A percentile compares a stretch with the other conserved stretches of the same genome.
Evolutionary conservation across 129 eudicot species (phyloP).

Genomic region (Ambrosia artemisiifolia): DNA sequence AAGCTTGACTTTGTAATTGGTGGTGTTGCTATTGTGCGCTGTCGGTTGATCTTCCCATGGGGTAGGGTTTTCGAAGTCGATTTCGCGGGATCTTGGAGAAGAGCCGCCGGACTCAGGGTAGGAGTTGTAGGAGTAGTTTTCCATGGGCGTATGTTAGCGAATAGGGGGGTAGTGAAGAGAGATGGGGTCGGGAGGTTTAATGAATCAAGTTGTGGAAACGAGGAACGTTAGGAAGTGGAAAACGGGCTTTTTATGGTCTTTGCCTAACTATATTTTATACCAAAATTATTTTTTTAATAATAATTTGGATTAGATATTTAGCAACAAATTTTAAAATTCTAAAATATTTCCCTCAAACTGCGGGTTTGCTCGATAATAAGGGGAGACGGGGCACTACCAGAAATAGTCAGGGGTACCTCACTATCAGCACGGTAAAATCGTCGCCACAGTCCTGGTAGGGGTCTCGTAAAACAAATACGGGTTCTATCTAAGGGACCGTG

Average conservation of each 20-base stretch:
- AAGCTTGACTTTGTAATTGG: conserved; percentile 64
- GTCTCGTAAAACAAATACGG: too few species aligned
- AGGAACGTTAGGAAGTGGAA: conserved; percentile 21
- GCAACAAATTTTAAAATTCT: background rate
- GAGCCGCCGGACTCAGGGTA: conserved; percentile 95
- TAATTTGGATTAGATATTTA: background rate
- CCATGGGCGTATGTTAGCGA: conserved; percentile 44
- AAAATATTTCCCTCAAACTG: background rate
- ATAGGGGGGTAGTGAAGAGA: too few species aligned
- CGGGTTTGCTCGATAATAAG: too few species aligned
- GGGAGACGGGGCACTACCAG: too few species aligned
- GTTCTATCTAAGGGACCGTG: too few species aligned
- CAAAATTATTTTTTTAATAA: background rate
- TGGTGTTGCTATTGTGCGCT: conserved; percentile 23
- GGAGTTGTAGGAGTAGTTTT: conserved; percentile 69
- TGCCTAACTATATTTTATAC: background rate
- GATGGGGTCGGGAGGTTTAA: background rate
- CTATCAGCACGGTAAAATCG: too few species aligned
- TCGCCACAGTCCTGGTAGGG: too few species aligned
- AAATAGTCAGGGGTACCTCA: too few species aligned
- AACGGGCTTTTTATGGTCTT: conserved; percentile 25
- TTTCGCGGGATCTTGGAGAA: conserved; percentile 88
- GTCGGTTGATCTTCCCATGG: conserved; percentile 71
- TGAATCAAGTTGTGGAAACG: conserved; percentile 19
- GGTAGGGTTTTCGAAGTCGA: conserved; percentile 81